A percentile compares a stretch with the other conserved stretches of the same genome.
These are phyloP conservation scores for Rhizophagus sp. DNA, from an alignment of 192 early-diverging fungal species.

Conservation along the genomic window DNA sequence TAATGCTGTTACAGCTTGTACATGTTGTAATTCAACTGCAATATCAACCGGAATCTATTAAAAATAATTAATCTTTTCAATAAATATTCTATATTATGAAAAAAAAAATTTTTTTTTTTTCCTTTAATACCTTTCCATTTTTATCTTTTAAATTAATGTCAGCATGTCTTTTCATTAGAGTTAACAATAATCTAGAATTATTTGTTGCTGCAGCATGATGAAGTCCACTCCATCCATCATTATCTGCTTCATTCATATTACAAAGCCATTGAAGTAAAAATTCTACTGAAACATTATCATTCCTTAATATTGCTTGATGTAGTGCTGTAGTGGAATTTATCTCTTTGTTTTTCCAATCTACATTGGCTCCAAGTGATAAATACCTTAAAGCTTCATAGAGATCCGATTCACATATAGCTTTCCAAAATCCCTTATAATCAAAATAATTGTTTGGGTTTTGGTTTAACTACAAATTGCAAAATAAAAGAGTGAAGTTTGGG, in stretches of 20 bases:
- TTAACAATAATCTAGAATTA: constrained; percentile 65
- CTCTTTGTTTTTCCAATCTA: constrained; percentile 66
- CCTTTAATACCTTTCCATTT: constrained; percentile 54
- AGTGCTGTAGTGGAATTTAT: constrained; percentile 59
- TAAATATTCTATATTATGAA: neutral
- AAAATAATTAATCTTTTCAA: neutral
- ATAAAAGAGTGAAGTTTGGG: no score
- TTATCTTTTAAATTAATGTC: constrained; percentile 70
- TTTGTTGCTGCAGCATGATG: constrained; percentile 76
- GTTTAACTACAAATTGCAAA: neutral
- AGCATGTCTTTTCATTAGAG: constrained; percentile 72
- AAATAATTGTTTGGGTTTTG: neutral
- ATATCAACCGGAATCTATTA: constrained; percentile 55
- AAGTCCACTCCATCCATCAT: constrained; percentile 66
- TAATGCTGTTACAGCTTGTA: constrained; percentile 52
- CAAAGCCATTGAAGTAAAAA: constrained; percentile 81
- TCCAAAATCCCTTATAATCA: constrained; percentile 53
- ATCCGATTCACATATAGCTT: constrained; percentile 58
- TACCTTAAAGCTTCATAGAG: constrained; percentile 57
- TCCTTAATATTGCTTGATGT: constrained; percentile 62
- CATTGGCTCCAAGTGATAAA: constrained; percentile 74
- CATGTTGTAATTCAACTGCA: constrained; percentile 53
- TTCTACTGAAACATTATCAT: constrained; percentile 73
- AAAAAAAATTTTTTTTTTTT: neutral
- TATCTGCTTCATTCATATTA: constrained; percentile 65